A percentile compares a stretch with the other conserved stretches of the same genome.
These are phyloP conservation scores for Meyerozyma guilliermondii DNA, from an alignment of 1,139 yeast species.

Conservation along the genomic window DNA sequence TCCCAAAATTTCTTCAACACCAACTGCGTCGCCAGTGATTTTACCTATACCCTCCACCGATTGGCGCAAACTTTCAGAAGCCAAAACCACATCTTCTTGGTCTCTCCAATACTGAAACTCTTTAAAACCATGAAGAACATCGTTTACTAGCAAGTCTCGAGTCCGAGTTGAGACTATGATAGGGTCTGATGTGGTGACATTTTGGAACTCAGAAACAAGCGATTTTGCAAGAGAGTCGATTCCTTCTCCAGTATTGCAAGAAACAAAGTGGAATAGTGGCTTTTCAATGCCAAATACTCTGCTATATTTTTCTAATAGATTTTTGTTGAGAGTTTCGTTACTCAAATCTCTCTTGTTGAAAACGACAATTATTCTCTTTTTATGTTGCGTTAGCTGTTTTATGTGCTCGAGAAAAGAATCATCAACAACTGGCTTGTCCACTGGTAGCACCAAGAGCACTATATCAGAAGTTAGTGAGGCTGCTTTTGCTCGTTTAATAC, in stretches of 20 bases:
- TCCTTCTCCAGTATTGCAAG: conserved; percentile 61
- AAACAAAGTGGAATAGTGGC: conserved; percentile 42
- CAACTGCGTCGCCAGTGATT: conserved; percentile 85
- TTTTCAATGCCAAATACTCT: conserved; percentile 19
- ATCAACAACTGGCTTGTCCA: conserved; percentile 16
- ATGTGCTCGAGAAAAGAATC: conserved; percentile 34
- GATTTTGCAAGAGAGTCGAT: conserved; percentile 37
- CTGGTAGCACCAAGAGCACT: conserved; percentile 50
- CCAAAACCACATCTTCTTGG: conserved; percentile 70
- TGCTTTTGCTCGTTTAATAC: conserved; percentile 70
- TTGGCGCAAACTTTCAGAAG: conserved; percentile 68
- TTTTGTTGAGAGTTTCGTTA: conserved; percentile 13
- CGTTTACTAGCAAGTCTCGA: conserved; percentile 64
- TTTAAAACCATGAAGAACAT: conserved; percentile 68
- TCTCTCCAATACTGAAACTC: conserved; percentile 50
- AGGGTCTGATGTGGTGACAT: conserved; percentile 52
- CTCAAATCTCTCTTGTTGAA: conserved; percentile 63
- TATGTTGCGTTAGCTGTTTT: conserved; percentile 17
- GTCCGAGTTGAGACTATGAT: conserved; percentile 70
- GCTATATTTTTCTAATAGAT: conserved; percentile 16
- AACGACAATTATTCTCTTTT: conserved; percentile 35
- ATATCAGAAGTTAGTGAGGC: conserved; percentile 59
- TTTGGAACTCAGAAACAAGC: conserved; percentile 42
- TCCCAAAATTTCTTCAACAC: conserved; percentile 86
- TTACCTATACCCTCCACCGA: conserved; percentile 88